Evolutionary conservation across 139 green algal species (phyloP).

Genomic region (Picochlorum sp.): DNA sequence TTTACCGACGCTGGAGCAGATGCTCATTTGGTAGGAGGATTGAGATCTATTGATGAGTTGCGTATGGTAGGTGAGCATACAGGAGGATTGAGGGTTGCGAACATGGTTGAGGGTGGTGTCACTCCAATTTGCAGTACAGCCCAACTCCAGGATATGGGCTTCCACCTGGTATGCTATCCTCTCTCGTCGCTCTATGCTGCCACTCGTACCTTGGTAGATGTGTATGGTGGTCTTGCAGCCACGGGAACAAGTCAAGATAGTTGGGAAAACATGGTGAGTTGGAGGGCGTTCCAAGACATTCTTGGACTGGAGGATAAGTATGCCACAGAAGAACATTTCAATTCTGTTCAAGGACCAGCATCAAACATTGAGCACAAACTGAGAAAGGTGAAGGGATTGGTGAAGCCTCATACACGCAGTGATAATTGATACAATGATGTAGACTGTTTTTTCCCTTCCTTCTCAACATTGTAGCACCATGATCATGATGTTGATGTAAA

Average conservation of each 20-base stretch:
- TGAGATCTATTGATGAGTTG: slow-evolving; percentile 59
- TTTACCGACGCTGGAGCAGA: slow-evolving; percentile 69
- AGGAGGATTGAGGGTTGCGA: slow-evolving; percentile 48
- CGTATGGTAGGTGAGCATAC: slow-evolving; percentile 41
- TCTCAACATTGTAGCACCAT: too few relatives aligned
- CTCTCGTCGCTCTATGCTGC: slow-evolving; percentile 43
- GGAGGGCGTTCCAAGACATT: slow-evolving; percentile 48
- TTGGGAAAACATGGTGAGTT: slow-evolving; percentile 35
- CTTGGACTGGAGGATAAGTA: slow-evolving; percentile 46
- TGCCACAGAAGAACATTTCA: slow-evolving; percentile 36
- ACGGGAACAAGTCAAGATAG: slow-evolving; percentile 44
- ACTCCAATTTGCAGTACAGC: slow-evolving; percentile 49
- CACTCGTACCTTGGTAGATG: slow-evolving; percentile 14
- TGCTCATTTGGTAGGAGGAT: slow-evolving; percentile 59
- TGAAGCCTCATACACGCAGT: slow-evolving; percentile 1
- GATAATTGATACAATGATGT: neutral
- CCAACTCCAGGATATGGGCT: slow-evolving; percentile 58
- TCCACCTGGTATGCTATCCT: slow-evolving; percentile 55
- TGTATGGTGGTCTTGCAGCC: slow-evolving; percentile 26
- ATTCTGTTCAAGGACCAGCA: slow-evolving; percentile 8
- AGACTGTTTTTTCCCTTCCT: neutral
- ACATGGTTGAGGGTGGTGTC: slow-evolving; percentile 68
- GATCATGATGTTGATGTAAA: too few relatives aligned
- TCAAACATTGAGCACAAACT: slow-evolving; percentile 12
- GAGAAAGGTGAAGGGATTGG: slow-evolving; percentile 16